phyloP scores from a whole-genome alignment of 768 basidiomycete genomes.

The Lactarius trivialis region DNA sequence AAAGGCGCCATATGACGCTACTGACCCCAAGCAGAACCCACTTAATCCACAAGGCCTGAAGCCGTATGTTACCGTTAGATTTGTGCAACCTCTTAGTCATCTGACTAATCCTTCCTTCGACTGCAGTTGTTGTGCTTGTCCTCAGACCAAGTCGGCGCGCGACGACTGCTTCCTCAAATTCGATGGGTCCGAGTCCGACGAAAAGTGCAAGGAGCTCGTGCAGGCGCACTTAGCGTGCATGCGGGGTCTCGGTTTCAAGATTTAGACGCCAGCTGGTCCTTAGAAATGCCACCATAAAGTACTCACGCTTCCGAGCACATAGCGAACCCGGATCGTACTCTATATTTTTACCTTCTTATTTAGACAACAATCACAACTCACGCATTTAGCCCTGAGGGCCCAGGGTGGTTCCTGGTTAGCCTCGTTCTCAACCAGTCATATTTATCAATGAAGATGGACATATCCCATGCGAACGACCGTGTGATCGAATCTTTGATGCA shows the following conservation, averaged over 20 bases:
- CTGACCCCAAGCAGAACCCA: slow-evolving; percentile 76
- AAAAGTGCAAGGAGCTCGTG: slow-evolving; percentile 76
- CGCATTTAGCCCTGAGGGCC: not conserved
- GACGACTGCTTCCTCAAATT: slow-evolving; percentile 90
- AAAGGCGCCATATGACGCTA: slow-evolving; percentile 47
- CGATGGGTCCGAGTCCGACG: slow-evolving; percentile 56
- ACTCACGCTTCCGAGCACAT: not conserved
- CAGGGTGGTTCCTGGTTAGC: not conserved
- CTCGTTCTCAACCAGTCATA: not conserved
- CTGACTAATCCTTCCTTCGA: not conserved
- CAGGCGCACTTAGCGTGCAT: slow-evolving; percentile 85
- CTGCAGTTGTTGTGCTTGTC: slow-evolving; percentile 90
- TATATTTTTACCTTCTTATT: not conserved
- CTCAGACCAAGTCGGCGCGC: slow-evolving; percentile 83
- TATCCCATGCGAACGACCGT: not conserved
- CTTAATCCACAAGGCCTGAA: slow-evolving; percentile 93
- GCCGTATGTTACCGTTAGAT: slow-evolving; percentile 60
- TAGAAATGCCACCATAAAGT: not conserved
- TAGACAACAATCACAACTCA: not conserved
- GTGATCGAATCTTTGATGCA: not conserved
- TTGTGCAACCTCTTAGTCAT: too few species aligned
- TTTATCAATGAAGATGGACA: not conserved
- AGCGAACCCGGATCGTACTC: not conserved
- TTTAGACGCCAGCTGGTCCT: slow-evolving; percentile 33
- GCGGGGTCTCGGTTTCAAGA: slow-evolving; percentile 83